Base-by-base conservation (phyloP, 495 filamentous ascomycete genomes). In the Jackrogersella multiformis region DNA sequence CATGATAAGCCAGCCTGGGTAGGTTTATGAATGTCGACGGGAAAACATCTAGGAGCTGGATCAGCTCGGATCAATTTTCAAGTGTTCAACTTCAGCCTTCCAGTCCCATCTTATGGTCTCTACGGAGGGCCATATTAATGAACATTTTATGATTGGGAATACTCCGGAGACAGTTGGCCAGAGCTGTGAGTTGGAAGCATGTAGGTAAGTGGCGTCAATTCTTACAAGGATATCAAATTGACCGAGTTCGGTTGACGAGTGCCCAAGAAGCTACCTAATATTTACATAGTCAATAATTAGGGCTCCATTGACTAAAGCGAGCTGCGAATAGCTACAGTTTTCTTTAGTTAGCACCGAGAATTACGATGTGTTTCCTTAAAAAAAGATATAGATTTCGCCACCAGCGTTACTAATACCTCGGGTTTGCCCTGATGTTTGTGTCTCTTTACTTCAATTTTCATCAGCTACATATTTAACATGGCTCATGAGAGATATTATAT, bases 211-310 rank as follows among this genome's bases (percentile, higher is more conserved):
- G 46, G 60, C 60, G 46, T 59, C 23, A 20, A 58, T 52, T 30
- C 32, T 34, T 24, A 55, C 59, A 59, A 46, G 58, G 64, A 62
- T 57, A 32, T 54, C 21, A 36, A 1, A 55, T 30, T 42, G 53
- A 61, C 59, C 60, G 59, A 69, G 60, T 55, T 64, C 66, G 66
- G 48, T 48, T 63, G 48, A 60, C 10, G 39, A 56, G 60, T 24
- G 20, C 49, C 41, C 7, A 56, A 42, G 46, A 2, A 49, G 39
- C 59, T 69, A 64, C 59, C 48, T 64, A 69, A 64, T 60, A 56
- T 39, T 64, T 64, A 63, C 60, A 69, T 64, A 60, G 55, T 64
- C 32, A 53, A 55, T n/a, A 69, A 61, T 35, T 34, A 44, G 20
- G 56, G 66, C 56, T 59, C 66, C 66, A 64, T 69, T 49, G 46